Conservation (phyloP, 2,329 filamentous ascomycete genomes). For the Helminthosporium solani region DNA sequence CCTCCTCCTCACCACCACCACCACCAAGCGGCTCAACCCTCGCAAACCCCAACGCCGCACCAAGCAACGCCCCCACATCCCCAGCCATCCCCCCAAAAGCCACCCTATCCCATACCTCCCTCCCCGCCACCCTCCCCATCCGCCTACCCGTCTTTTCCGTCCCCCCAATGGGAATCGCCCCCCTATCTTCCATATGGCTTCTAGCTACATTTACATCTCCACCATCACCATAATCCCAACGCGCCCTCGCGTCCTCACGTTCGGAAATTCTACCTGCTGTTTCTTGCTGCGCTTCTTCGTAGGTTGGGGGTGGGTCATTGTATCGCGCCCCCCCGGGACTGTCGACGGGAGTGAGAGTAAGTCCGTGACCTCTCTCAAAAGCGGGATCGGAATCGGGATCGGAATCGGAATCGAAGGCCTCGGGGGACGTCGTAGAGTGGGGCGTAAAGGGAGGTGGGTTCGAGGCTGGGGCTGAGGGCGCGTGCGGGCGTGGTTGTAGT, state of each 20-base stretch:
- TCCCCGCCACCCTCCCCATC: conserved; percentile 23
- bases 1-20: too few relatives aligned
- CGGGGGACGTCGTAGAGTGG: conserved; percentile 30
- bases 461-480: background rate
- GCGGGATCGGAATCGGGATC: conserved; percentile 16
- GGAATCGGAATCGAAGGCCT: conserved; percentile 30
- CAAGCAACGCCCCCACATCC: conserved; percentile 16
- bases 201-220: too few relatives aligned
- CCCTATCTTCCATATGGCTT: too few relatives aligned
- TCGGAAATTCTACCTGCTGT: too few relatives aligned
- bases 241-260: too few relatives aligned
- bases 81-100: conserved; percentile 1
- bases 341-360: conserved; percentile 29
- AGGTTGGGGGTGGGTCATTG: conserved; percentile 41
- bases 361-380: conserved; percentile 15
- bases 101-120: conserved; percentile 2
- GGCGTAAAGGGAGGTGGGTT: conserved; percentile 22
- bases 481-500: too few relatives aligned
- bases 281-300: conserved; percentile 40
- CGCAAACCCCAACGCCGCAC: conserved; percentile 28
- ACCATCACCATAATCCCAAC: conserved; percentile 25
- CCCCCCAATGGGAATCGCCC: too few relatives aligned
- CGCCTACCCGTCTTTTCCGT: too few relatives aligned
- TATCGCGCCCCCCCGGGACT: conserved; percentile 36
- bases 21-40: conserved; percentile 25